Conservation (phyloP, 495 filamentous ascomycete species). For the Talaromyces proteolyticus region DNA sequence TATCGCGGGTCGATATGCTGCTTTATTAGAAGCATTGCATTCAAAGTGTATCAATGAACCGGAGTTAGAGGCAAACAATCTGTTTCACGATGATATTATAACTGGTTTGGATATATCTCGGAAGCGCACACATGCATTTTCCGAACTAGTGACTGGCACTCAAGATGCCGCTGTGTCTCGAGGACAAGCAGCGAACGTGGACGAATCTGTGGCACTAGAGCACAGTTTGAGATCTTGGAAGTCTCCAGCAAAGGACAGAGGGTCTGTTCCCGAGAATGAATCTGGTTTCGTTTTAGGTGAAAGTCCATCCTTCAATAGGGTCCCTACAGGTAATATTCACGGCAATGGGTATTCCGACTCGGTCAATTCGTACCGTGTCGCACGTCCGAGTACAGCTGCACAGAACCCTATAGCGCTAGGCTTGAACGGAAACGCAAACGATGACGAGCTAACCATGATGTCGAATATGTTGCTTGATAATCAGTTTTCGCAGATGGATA, state of each 20-base stretch:
- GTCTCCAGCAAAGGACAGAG: neutral
- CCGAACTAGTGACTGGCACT: neutral
- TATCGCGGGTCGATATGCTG: neutral
- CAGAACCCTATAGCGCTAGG: neutral
- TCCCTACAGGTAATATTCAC: neutral
- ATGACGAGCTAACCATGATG: conserved; percentile 23
- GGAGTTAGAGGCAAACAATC: neutral
- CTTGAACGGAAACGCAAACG: conserved; percentile 1
- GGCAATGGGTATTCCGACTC: neutral
- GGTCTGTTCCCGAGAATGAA: neutral
- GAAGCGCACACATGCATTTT: neutral
- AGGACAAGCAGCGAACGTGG: neutral
- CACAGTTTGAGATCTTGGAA: neutral
- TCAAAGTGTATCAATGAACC: neutral
- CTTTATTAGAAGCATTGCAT: neutral
- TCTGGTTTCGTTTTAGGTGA: neutral
- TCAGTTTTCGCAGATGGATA: conserved; percentile 28
- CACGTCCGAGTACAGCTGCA: neutral
- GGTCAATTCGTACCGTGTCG: neutral
- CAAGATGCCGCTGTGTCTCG: neutral
- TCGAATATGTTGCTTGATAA: conserved; percentile 29
- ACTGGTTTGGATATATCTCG: neutral
- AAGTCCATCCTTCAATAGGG: neutral
- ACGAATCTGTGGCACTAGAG: neutral
- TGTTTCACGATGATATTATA: neutral